Percentiles rank a stretch among this genome's conserved stretches.
Evolutionary conservation across 2,329 filamentous ascomycete genomes (phyloP).

Genomic region (Sarocladiaceae sp.): DNA sequence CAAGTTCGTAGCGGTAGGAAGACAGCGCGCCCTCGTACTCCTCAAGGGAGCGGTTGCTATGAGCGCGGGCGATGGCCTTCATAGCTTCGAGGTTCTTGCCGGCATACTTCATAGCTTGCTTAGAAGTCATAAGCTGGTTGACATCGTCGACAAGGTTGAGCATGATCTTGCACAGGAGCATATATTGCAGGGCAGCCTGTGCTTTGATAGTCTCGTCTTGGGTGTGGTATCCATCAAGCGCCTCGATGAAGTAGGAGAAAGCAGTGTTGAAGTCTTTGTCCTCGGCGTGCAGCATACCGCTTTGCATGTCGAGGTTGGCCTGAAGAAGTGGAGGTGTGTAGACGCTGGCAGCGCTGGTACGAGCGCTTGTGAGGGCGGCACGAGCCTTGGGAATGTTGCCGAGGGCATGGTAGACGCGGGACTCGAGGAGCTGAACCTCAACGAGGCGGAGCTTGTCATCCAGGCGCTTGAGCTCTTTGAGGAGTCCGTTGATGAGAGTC

Average conservation of each 20-base stretch:
- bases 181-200: conserved; percentile 98
- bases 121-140: conserved; percentile 88
- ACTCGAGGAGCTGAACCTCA: conserved; percentile 96
- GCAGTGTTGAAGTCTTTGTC: conserved; percentile 99
- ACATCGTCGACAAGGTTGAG: conserved; percentile 95
- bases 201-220: conserved; percentile 86
- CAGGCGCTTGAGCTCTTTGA: conserved; percentile 94
- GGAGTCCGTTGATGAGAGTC: conserved; percentile 90
- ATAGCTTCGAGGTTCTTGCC: conserved; percentile 96
- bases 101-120: conserved; percentile 95
- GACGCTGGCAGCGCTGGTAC: conserved; percentile 92
- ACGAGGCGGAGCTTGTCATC: conserved; percentile 98
- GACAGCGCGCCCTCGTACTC: conserved; percentile 94
- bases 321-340: conserved; percentile 95
- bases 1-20: conserved; percentile 88
- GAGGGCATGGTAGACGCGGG: conserved; percentile 92
- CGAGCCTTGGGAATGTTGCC: conserved; percentile 96
- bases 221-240: conserved; percentile 91
- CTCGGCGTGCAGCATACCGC: conserved; percentile 96
- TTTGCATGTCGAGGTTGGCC: conserved; percentile 98
- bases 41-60: conserved; percentile 91
- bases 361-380: conserved; percentile 87
- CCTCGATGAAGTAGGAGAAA: conserved; percentile 99
- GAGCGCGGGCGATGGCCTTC: conserved; percentile 96
- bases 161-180: conserved; percentile 99